Conservation (phyloP, 176 grass and related monocot genomes). For the Sorghum bicolor region DNA sequence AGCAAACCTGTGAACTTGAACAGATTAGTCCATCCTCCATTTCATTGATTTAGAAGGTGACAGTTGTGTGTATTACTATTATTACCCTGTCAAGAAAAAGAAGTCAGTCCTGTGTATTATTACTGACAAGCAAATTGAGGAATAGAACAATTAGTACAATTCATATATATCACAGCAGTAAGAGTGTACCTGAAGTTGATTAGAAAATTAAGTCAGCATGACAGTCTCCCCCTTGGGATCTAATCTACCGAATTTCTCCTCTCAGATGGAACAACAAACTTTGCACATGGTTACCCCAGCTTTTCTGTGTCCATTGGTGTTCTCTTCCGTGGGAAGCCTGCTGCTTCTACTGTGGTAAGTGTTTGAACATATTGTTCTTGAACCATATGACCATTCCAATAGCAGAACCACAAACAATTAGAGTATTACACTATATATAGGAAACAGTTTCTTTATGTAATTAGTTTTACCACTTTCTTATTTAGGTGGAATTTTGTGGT, state of each 20-base stretch:
- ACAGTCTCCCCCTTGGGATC: background rate
- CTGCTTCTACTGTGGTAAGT: slow-evolving; percentile 90
- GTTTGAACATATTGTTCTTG: slow-evolving; percentile 11
- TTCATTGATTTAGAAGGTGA: slow-evolving; percentile 13
- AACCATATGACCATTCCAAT: background rate
- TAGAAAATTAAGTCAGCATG: background rate
- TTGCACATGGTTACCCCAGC: slow-evolving; percentile 95
- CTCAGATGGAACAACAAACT: slow-evolving; percentile 98
- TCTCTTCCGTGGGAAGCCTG: slow-evolving; percentile 86
- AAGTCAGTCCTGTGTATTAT: background rate
- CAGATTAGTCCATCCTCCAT: background rate
- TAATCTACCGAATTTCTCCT: slow-evolving; percentile 27
- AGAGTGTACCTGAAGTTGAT: background rate
- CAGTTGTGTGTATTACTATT: background rate
- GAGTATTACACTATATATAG: background rate
- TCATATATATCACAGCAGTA: slow-evolving; percentile 5
- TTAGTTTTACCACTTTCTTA: slow-evolving; percentile 21
- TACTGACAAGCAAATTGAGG: background rate
- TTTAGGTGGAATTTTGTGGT: slow-evolving; percentile 91
- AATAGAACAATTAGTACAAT: background rate
- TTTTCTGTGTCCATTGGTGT: slow-evolving; percentile 97
- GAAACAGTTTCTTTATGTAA: slow-evolving; percentile 12
- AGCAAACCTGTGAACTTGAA: background rate
- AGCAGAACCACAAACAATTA: background rate
- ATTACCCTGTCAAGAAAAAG: background rate